Evolutionary conservation across 2,329 filamentous ascomycete species (phyloP).

Genomic region (Pseudogymnoascus sp.): DNA sequence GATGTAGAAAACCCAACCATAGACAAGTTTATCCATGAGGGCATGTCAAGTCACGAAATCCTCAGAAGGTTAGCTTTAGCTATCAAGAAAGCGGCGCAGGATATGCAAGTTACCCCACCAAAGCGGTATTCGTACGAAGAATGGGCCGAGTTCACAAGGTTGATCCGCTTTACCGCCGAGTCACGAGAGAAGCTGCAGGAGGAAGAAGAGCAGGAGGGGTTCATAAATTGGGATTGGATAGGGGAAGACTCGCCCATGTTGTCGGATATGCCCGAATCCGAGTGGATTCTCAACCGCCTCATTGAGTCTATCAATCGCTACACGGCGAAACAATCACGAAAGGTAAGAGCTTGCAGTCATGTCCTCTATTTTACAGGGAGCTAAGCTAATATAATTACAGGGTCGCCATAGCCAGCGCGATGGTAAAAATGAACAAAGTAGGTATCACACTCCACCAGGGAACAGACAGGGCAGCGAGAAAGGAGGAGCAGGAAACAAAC

Average conservation of each 20-base stretch:
- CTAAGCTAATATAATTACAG: background rate
- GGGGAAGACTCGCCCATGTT: slow-evolving; percentile 61
- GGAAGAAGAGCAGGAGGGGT: slow-evolving; percentile 47
- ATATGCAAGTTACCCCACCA: slow-evolving; percentile 38
- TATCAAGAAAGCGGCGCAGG: slow-evolving; percentile 47
- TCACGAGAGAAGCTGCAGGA: slow-evolving; percentile 25
- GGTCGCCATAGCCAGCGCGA: background rate
- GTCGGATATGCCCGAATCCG: slow-evolving; percentile 51
- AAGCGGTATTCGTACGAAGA: slow-evolving; percentile 58
- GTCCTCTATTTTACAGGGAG: background rate
- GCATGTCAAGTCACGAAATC: slow-evolving; percentile 31
- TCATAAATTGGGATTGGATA: slow-evolving; percentile 66
- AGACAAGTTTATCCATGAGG: background rate
- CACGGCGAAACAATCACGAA: slow-evolving; percentile 22
- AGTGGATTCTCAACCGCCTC: slow-evolving; percentile 59
- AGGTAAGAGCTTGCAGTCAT: slow-evolving; percentile 14
- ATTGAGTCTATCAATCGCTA: slow-evolving; percentile 51
- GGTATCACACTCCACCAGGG: background rate
- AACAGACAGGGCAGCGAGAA: background rate
- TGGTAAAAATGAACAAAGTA: background rate
- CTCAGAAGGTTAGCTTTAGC: slow-evolving; percentile 46
- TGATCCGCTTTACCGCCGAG: slow-evolving; percentile 49
- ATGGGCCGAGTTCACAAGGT: slow-evolving; percentile 56
- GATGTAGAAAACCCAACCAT: slow-evolving; percentile 10
- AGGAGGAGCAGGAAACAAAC: background rate